Conservation (phyloP, 148 eudicot genomes). For the Camellia sinensis region DNA sequence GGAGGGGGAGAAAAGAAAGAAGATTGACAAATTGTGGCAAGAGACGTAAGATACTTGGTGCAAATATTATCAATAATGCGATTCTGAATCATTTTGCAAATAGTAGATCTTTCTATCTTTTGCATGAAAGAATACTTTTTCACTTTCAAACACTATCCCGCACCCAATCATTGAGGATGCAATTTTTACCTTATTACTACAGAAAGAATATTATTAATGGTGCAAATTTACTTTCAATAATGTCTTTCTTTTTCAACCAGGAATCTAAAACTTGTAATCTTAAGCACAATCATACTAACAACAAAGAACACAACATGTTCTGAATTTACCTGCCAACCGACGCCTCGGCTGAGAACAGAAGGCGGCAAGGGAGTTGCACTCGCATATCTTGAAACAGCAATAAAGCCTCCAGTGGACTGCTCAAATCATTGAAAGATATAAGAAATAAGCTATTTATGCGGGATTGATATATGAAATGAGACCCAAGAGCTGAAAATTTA, state of each 20-base stretch:
- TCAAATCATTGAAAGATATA: constrained; percentile 17
- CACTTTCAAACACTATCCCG: background rate
- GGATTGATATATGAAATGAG: background rate
- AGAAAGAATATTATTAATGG: background rate
- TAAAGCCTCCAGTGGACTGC: constrained; percentile 94
- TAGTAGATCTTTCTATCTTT: background rate
- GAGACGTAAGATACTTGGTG: background rate
- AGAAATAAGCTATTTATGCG: constrained; percentile 6
- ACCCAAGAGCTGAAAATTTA: background rate
- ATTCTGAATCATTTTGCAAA: background rate
- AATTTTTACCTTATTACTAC: background rate
- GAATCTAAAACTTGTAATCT: background rate
- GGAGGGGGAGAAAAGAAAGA: too few species aligned
- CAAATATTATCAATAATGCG: background rate
- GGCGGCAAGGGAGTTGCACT: constrained; percentile 96
- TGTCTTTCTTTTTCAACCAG: background rate
- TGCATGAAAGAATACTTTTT: background rate
- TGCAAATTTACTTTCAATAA: background rate
- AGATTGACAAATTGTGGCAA: background rate
- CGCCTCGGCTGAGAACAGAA: constrained; percentile 91
- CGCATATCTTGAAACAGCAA: constrained; percentile 84
- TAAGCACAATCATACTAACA: background rate
- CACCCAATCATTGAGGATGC: background rate
- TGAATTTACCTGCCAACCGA: constrained; percentile 91
- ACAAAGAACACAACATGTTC: background rate